Percentiles rank a stretch among this genome's conserved stretches.
Evolutionary conservation across 1,284 basidiomycete species (phyloP).

Genomic region (Tetrapyrgos nigripes): DNA sequence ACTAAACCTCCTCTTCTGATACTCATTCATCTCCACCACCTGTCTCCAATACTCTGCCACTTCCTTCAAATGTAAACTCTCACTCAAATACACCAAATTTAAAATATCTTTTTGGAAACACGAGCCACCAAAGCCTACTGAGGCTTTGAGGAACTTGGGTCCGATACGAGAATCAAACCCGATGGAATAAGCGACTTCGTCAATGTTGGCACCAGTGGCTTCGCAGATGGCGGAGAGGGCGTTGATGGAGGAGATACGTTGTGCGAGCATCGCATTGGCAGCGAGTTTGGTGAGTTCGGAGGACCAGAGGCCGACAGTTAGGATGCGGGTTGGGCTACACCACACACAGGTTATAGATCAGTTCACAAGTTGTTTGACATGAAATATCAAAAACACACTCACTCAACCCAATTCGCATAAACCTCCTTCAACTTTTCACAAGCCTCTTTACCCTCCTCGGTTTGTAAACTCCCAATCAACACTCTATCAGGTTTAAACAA

Average conservation of each 20-base stretch:
- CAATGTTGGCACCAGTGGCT: conserved; percentile 98
- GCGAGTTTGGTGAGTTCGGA: conserved; percentile 99
- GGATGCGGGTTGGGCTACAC: conserved; percentile 73
- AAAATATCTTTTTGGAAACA: conserved; percentile 99
- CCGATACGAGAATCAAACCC: conserved; percentile 95
- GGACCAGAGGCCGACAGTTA: conserved; percentile 98
- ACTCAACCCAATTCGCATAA: conserved; percentile 97
- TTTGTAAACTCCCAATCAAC: conserved; percentile 94
- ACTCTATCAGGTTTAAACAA: conserved; percentile 93
- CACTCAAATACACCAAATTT: conserved; percentile 96
- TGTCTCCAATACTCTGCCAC: conserved; percentile 99
- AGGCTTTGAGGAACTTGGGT: conserved; percentile 94
- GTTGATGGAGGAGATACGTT: conserved; percentile 98
- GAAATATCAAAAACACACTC: conserved; percentile 38
- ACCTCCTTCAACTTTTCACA: conserved; percentile 80
- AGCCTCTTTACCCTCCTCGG: conserved; percentile 83
- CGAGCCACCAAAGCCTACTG: conserved; percentile 96
- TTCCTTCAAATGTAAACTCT: conserved; percentile 93
- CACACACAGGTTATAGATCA: conserved; percentile 76
- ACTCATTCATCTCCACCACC: conserved; percentile 96
- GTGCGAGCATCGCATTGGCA: conserved; percentile 98
- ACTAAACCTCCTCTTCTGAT: conserved; percentile 92
- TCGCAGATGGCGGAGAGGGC: conserved; percentile 99
- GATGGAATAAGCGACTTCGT: conserved; percentile 96
- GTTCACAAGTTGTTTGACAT: conserved; percentile 7